Conservation (phyloP, 345 rosid species). For the Euphorbia pulcherrima region DNA sequence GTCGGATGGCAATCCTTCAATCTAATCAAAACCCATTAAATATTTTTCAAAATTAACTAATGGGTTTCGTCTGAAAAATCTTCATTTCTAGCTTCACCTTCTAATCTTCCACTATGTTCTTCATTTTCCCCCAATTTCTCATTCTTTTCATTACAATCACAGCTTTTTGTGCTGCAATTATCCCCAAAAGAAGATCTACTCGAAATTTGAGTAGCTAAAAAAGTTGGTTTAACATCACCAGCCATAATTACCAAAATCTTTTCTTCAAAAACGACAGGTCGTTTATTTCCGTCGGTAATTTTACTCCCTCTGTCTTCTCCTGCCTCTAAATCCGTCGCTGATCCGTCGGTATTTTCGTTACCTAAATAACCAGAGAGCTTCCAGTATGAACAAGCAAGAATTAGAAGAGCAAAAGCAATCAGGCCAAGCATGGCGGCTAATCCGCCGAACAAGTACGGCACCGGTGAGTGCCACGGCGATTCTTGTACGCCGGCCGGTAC, state of each 20-base stretch:
- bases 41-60: background rate
- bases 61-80: conserved; percentile 19
- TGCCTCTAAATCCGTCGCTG: conserved; percentile 58
- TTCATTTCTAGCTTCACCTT: background rate
- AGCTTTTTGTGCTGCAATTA: conserved; percentile 32
- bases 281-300: conserved; percentile 23
- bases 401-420: conserved; percentile 78
- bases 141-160: conserved; percentile 32
- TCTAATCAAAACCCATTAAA: background rate
- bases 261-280: conserved; percentile 43
- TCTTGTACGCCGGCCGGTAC: conserved; percentile 26
- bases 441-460: conserved; percentile 89
- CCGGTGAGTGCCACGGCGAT: conserved; percentile 92
- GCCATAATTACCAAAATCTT: conserved; percentile 89
- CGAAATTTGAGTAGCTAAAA: conserved; percentile 66
- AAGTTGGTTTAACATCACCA: conserved; percentile 64
- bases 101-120: conserved; percentile 19
- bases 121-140: conserved; percentile 25
- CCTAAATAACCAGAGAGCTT: conserved; percentile 74
- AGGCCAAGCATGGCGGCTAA: conserved; percentile 90
- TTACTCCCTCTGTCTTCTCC: conserved; percentile 46
- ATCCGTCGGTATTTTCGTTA: conserved; percentile 21
- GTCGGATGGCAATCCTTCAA: too few relatives aligned
- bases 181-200: conserved; percentile 41
- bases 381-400: conserved; percentile 95